Evolutionary conservation across 1,284 basidiomycete genomes (phyloP), one percentile per base, ranked within the genome.

Genomic region (Sparassis latifolia): DNA sequence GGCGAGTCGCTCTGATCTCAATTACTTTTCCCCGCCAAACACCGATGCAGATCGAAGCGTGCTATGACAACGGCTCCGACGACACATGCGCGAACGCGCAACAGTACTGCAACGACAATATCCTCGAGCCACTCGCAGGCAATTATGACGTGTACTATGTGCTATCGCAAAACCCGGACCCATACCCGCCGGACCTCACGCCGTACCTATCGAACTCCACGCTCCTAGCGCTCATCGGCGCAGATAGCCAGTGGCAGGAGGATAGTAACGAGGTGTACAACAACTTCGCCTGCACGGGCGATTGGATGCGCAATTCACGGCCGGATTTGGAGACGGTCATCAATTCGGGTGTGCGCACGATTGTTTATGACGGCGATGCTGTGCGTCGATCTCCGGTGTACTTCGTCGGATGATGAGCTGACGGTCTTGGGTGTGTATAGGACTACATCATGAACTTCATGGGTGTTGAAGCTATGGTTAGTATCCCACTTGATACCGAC

Each of bases 241-340:
- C 78, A 2, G 73, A 80, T 58, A 62, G 64, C 6, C 69, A 62
- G 1, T 83, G 79, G 78, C 52, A 66, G 37, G 62, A 69, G 54
- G 71, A 71, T 1, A 82, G 72, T 60, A 43, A 60, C 33, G 55
- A 67, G 4, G 75, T 84, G 2, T 82, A 80, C 57, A 57, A 57
- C 50, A 80, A 82, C 58, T 84, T 85, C 54, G 76, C 77, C 2
- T 55, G 59, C 6, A 80, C 79, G 10, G 81, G 80, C 32, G 82
- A 84, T 52, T 83, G 80, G 80, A 82, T 83, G 80, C 69, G 74
- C 43, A 82, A 75, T 60, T 78, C 77, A 6, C 63, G 73, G 10
- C 78, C 75, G 2, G 58, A 77, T 52, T 66, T 84, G 27, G 80
- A 83, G 62, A 71, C 67, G 29, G 79, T 84, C 4, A 79, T 84